Evolutionary conservation across 768 basidiomycete genomes (phyloP), one percentile per base, ranked within the genome.

Genomic region (Lyophyllum shimeji): DNA sequence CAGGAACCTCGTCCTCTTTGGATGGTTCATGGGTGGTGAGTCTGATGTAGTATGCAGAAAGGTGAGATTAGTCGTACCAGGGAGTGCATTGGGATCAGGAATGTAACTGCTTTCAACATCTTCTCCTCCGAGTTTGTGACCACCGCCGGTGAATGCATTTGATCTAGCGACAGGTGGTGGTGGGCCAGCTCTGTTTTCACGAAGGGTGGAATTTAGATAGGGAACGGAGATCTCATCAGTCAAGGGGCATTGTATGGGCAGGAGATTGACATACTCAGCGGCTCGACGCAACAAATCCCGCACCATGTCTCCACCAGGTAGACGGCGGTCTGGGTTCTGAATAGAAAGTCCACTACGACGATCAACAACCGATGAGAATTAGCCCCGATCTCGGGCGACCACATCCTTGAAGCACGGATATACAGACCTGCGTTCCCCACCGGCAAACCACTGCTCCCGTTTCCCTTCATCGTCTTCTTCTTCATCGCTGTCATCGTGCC

Each of bases 371-470:
- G 17, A 34, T 27, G 37, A 34, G 20, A 7, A 52, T 52, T 20
- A 59, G 23, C 48, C 6, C 43, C 27, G 33, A 45, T 11, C 48
- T 29, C 9, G 27, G 15, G 47, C 42, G 11, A 31, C 40, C 9
- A 2, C 18, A 4, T 18, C 39, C 25, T 24, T 23, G 5, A 9
- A 46, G 31, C n/a, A 12, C 7, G 27, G 43, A 8, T 43, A 5
- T 23, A 49, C 68, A 29, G 31, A 91, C 95, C 93, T 95, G 66
- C 92, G 78, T 69, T 96, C 96, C 0, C 96, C 96, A n/a, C 96
- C 96, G 2, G 96, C 88, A 70, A 93, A 98, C 81, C 87, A 91
- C 61, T 79, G 86, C 63, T 91, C 84, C 1, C 77, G 74, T 42
- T 79, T 73, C 34, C 80, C 79, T 2, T 76, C 76, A 11, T 77